A percentile compares a stretch with the other conserved stretches of the same genome.
Conservation (phyloP, 257 asterid genomes). For the Salvia rosmarinus region DNA sequence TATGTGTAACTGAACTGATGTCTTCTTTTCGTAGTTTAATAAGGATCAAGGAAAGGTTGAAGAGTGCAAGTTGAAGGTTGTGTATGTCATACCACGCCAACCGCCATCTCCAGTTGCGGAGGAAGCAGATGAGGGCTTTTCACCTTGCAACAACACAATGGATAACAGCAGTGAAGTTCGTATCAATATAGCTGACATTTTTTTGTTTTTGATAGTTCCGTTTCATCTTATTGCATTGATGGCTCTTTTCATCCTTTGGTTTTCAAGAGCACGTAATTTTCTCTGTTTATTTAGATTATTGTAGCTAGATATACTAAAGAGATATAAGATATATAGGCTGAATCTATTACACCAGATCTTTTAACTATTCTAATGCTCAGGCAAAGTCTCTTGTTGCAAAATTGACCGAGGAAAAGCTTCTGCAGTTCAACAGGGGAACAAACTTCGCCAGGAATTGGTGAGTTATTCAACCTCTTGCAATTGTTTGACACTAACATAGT, state of each 20-base stretch:
- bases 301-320: background rate
- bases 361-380: constrained; percentile 42
- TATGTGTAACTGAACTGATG: constrained; percentile 4
- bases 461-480: constrained; percentile 27
- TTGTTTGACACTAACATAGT: background rate
- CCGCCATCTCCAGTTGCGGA: constrained; percentile 76
- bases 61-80: constrained; percentile 76
- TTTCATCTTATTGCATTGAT: constrained; percentile 12
- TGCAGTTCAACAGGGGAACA: constrained; percentile 61
- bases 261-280: constrained; percentile 31
- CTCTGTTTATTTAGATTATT: background rate
- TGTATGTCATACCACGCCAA: constrained; percentile 64
- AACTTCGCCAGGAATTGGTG: constrained; percentile 81
- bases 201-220: background rate
- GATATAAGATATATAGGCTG: background rate
- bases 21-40: constrained; percentile 50
- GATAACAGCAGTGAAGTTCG: constrained; percentile 50
- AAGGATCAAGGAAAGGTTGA: constrained; percentile 69
- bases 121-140: constrained; percentile 69
- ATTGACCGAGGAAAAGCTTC: constrained; percentile 67
- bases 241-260: background rate
- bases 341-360: background rate
- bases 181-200: constrained; percentile 6
- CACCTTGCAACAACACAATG: constrained; percentile 43
- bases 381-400: constrained; percentile 61